Base-by-base conservation (phyloP, 208 protist genomes). In the Acanthamoeba sp. region DNA sequence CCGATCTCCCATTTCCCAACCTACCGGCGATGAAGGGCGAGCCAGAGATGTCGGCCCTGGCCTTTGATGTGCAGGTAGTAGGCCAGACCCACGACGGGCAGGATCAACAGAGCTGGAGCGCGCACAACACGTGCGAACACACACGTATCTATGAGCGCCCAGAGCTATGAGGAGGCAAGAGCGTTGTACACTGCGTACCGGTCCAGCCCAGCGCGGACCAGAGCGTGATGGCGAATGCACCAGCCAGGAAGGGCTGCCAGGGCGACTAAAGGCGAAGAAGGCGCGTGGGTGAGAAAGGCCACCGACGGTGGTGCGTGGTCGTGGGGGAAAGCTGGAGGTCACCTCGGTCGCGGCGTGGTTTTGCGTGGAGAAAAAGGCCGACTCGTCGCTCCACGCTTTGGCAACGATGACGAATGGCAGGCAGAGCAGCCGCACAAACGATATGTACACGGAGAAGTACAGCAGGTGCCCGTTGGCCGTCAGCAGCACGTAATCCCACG, bases 301-400 rank as follows among this genome's bases (percentile, higher is more conserved):
- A 73, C 10, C 20, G 64, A 62, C 22, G 55, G 14, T 52, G 14
- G 45, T 1, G 22, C 18, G 24, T 9, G 14, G 22, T 62, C 55
- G 16, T 27, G 0, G 16, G 3, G 34, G 36, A 29, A 48, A 27
- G 45, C 12, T 40, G n/a, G 29, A 59, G 42, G 4, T 12, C 78
- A 87, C 78, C 78, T 87, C 78, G 32, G 78, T 24, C 16, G 73
- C 0, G 7, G 55, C 22, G 69, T 80, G 69, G 78, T 87, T 87
- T 22, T 27, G 78, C 48, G 48, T 3, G 16, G 78, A 59, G 45
- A 87, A 45, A 29, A 87, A 87, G 40, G 78, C 38, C 38, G 78
- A 87, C n/a, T 87, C 78, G 14, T 87, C 78, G 78, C 78, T 87
- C 78, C 78, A 87, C 20, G 78, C 78, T 45, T 87, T 87, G 78